Evolutionary conservation across 352 stramenopile species (phyloP), one percentile per base, ranked within the genome.

Genomic region (Globisporangium splendens): DNA sequence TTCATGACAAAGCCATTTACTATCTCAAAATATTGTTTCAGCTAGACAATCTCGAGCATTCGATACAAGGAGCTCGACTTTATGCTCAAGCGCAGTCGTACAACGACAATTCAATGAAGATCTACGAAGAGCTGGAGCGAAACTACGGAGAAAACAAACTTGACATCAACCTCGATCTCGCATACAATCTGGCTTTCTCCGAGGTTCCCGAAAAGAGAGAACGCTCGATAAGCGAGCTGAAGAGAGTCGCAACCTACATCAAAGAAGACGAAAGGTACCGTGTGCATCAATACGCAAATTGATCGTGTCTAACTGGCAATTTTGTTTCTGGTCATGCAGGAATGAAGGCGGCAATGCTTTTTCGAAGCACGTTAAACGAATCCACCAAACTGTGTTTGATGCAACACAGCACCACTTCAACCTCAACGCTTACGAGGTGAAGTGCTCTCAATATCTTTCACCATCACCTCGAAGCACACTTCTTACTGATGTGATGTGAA

Each of bases 111-210:
- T 75, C 79, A 6, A 46, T 89, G 24, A 53, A 77, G 35, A 66
- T 91, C 51, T 93, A 88, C 65, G 62, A 75, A 47, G 68, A 83
- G 12, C 64, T 93, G 8, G 65, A 80, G n/a, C 63, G 72, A 42
- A 78, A 85, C 35, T 89, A 86, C 31, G 79, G 77, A 4, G 77
- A 86, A 57, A 56, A 73, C 22, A 60, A 65, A 18, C 56, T 88
- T 22, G 64, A 78, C 24, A 89, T 93, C 42, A 77, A 73, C 48
- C 46, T 91, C 28, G 83, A 91, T 54, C 62, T 93, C 14, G 80
- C 77, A n/a, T 89, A 75, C 41, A 68, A 63, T 49, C 65, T 91
- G 6, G 75, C 75, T 59, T 46, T 63, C 59, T 68, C 76, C 61
- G 43, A 65, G 39, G 35, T 61, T 64, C 39, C 52, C 11, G 51